These are phyloP conservation scores for Hypoxylon sp. DNA, from an alignment of 2,329 filamentous ascomycete species.

Conservation along the genomic window DNA sequence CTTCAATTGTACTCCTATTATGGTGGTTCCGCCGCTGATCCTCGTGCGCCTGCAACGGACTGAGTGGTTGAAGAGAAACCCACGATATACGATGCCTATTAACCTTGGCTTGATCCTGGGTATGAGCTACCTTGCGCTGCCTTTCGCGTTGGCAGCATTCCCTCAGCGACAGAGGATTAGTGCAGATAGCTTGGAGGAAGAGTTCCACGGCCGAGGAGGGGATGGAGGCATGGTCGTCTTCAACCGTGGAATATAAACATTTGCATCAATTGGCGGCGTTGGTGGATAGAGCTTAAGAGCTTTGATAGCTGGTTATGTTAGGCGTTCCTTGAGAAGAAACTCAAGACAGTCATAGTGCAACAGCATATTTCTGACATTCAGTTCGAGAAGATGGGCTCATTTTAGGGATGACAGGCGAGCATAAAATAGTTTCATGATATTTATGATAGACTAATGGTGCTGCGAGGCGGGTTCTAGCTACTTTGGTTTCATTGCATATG, in stretches of 20 bases:
- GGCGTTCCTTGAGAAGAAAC: constrained; percentile 10
- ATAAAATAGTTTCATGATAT: constrained; percentile 13
- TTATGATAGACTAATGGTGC: constrained; percentile 2
- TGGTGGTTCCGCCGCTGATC: constrained; percentile 92
- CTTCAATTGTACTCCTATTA: constrained; percentile 94
- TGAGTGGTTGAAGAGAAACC: constrained; percentile 83
- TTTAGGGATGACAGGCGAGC: constrained; percentile 2
- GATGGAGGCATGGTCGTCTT: constrained; percentile 90
- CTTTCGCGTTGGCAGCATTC: constrained; percentile 90
- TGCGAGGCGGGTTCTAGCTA: neutral
- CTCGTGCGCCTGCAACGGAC: constrained; percentile 88
- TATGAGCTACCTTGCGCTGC: constrained; percentile 90
- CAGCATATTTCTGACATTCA: neutral
- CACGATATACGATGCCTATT: constrained; percentile 82
- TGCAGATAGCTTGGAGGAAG: constrained; percentile 82
- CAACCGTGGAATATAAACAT: constrained; percentile 86
- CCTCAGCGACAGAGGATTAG: constrained; percentile 89
- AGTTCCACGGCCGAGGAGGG: constrained; percentile 87
- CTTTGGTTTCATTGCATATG: constrained; percentile 10
- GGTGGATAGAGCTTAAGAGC: constrained; percentile 10
- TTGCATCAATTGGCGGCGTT: constrained; percentile 17
- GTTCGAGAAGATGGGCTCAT: neutral
- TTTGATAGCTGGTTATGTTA: constrained; percentile 10
- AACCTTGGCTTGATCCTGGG: constrained; percentile 90
- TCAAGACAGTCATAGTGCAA: constrained; percentile 1